Base-by-base conservation (phyloP, 2,329 filamentous ascomycete genomes). In the Pseudogymnoascus sp. region DNA sequence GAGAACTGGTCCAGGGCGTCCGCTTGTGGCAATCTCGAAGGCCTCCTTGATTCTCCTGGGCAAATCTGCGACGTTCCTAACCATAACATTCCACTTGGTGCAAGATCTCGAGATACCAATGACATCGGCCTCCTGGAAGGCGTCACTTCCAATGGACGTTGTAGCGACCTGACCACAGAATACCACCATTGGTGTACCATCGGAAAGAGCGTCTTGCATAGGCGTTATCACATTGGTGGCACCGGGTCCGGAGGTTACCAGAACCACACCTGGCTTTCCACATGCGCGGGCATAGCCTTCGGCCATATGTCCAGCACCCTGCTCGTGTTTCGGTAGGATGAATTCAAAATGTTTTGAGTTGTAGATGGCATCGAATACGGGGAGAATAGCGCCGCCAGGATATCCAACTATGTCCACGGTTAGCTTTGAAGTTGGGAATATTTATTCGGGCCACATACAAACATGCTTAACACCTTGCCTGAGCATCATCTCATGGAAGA, bases 61-160 rank as follows among this genome's bases (percentile, higher is more conserved):
- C 63, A 99, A 82, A 78, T 99, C 95, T 60, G 91, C 92, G 63
- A 96, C 87, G 75, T 89, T 93, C 83, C 96, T 97, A 59, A 97
- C 91, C 92, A 97, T 96, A 65, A 96, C 91, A 72, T 97, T 97
- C 95, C 95, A 99, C 81, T 97, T 97, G 70, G 93, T 97, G 82
- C 93, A 97, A 18, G 93, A 88, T 72, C 93, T 85, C 36, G 91
- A 96, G 75, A 99, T 97, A 69, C 93, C 93, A 65, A 97, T 82
- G 37, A 96, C 88, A 73, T 99, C 95, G 64, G 92, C 93, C 78
- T 97, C 95, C 76, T 99, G 95, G 83, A 97, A 97, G 63, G 92
- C 91, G 75, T 97, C 93, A 67, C 90, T 96, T 66, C 95, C 95
- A 76, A 97, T 97, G 62, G 91, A 89, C 56, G 84, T 86, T 37